These are phyloP conservation scores for Azolla pinnata DNA, from an alignment of 75 land plant genomes.

Conservation along the genomic window DNA sequence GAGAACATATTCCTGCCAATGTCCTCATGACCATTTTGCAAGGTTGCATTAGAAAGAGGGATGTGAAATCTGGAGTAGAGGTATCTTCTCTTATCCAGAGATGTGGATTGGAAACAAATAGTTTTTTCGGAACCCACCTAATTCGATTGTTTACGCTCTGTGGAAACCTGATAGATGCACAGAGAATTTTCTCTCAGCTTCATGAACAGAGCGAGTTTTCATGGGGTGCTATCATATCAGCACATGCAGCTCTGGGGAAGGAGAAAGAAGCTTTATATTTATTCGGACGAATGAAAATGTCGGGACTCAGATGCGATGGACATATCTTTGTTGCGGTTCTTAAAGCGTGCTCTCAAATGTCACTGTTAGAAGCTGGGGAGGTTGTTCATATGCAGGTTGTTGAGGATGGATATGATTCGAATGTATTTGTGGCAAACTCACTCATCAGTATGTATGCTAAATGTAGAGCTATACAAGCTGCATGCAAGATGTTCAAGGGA, in stretches of 20 bases:
- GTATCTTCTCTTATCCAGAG: constrained; percentile 1
- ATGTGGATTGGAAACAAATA: constrained; percentile 4
- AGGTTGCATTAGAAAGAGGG: neutral
- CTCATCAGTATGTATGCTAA: constrained; percentile 14
- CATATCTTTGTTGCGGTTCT: constrained; percentile 1
- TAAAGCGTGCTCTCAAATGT: constrained; percentile 5
- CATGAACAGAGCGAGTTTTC: constrained; percentile 12
- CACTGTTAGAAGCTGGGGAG: constrained; percentile 3
- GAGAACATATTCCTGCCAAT: no score
- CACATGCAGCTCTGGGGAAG: constrained; percentile 10
- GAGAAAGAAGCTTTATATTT: constrained; percentile 9
- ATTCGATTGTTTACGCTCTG: constrained; percentile 5
- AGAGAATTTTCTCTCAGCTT: constrained; percentile 7
- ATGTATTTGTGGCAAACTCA: constrained; percentile 6
- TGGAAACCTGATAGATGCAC: constrained; percentile 12
- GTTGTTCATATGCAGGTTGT: neutral
- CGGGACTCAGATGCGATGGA: neutral
- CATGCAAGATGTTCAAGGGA: constrained; percentile 6
- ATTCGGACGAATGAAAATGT: neutral
- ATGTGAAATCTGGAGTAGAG: neutral
- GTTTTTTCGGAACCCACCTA: neutral
- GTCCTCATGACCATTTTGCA: neutral
- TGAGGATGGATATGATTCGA: constrained; percentile 8
- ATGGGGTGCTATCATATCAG: constrained; percentile 18
- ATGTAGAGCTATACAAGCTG: constrained; percentile 17